phyloP scores from a whole-genome alignment of 352 stramenopile species.

The Phytopythium mirpurense region DNA sequence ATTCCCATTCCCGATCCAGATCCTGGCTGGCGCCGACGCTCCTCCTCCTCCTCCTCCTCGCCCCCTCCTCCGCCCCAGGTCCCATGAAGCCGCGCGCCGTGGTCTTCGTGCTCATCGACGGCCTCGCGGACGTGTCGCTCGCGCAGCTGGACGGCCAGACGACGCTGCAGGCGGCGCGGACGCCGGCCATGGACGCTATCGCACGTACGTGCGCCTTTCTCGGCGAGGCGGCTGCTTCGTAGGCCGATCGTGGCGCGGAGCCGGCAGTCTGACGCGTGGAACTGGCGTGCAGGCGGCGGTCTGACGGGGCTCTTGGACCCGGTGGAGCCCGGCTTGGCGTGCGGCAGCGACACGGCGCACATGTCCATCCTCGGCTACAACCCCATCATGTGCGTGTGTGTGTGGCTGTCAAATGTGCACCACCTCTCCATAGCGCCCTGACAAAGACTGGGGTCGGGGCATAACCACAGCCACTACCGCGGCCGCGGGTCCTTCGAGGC shows the following conservation, averaged over 20 bases:
- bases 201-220: constrained; percentile 33
- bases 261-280: neutral
- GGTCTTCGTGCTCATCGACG: constrained; percentile 87
- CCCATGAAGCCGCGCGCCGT: constrained; percentile 46
- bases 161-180: constrained; percentile 61
- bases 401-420: too few relatives aligned
- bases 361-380: constrained; percentile 90
- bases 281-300: constrained; percentile 38
- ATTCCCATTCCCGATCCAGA: too few relatives aligned
- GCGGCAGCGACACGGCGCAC: constrained; percentile 83
- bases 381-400: constrained; percentile 51
- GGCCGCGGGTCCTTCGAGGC: constrained; percentile 84
- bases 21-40: too few relatives aligned
- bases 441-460: too few relatives aligned
- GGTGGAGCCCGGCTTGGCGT: constrained; percentile 78
- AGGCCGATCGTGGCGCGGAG: too few relatives aligned
- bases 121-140: constrained; percentile 73
- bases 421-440: too few relatives aligned
- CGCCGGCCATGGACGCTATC: constrained; percentile 82
- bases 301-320: constrained; percentile 82
- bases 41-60: neutral
- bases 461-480: constrained; percentile 69
- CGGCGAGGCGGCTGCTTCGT: too few relatives aligned
- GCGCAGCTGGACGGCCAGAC: constrained; percentile 44
- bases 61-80: too few relatives aligned